These are phyloP conservation scores for Haplosporangium sp. DNA, from an alignment of 371 early-diverging fungal genomes.

Conservation along the genomic window DNA sequence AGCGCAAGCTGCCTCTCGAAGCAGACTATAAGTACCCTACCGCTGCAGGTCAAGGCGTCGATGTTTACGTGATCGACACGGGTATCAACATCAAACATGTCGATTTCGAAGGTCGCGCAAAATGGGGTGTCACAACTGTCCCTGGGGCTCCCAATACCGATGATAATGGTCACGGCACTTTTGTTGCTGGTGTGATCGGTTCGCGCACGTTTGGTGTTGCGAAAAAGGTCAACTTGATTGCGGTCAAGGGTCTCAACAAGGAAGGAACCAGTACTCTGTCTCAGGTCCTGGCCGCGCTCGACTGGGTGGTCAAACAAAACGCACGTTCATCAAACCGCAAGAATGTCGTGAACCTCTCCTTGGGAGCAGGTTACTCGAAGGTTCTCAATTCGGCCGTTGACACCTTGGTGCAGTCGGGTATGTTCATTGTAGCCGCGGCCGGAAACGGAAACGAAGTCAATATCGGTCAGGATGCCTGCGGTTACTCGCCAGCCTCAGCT, in stretches of 20 bases:
- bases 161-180: conserved; percentile 75
- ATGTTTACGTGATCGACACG: conserved; percentile 87
- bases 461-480: conserved; percentile 70
- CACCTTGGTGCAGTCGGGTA: conserved; percentile 57
- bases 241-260: conserved; percentile 65
- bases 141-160: conserved; percentile 62
- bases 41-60: conserved; percentile 68
- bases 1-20: conserved; percentile 48
- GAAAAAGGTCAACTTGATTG: conserved; percentile 74
- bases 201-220: conserved; percentile 77
- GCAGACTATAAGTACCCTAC: conserved; percentile 55
- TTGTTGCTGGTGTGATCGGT: conserved; percentile 69
- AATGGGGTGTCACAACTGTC: conserved; percentile 68
- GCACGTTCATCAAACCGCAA: conserved; percentile 32
- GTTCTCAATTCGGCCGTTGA: conserved; percentile 64
- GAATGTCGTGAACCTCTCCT: conserved; percentile 52
- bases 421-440: conserved; percentile 73
- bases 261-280: conserved; percentile 57
- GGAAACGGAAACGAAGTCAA: conserved; percentile 66
- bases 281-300: conserved; percentile 55
- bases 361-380: conserved; percentile 58
- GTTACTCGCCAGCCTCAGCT: conserved; percentile 71
- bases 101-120: conserved; percentile 83
- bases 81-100: conserved; percentile 76
- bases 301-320: conserved; percentile 56